These are phyloP conservation scores for Trichoderma sp. DNA, from an alignment of 2,329 filamentous ascomycete genomes.

Conservation along the genomic window DNA sequence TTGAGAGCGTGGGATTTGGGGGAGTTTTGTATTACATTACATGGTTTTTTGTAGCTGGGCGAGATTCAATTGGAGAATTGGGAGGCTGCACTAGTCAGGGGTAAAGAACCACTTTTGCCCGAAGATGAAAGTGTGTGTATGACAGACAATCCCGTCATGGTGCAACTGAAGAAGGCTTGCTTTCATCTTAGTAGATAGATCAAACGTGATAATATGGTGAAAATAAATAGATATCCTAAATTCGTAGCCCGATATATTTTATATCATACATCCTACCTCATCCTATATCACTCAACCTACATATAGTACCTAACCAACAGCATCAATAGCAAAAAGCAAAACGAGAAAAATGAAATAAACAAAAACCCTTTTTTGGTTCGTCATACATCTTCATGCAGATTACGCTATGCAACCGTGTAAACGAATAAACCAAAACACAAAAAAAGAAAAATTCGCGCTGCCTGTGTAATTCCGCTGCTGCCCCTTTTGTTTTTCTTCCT, in stretches of 20 bases:
- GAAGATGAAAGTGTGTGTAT: background rate
- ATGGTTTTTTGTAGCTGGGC: background rate
- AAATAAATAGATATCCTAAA: background rate
- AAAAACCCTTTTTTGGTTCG: background rate
- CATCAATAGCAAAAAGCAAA: background rate
- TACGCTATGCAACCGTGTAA: background rate
- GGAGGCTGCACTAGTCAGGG: background rate
- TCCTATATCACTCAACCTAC: background rate
- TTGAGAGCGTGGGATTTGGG: background rate
- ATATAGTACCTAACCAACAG: background rate
- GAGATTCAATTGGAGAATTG: background rate
- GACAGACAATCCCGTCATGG: background rate
- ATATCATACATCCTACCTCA: background rate
- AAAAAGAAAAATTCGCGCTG: background rate
- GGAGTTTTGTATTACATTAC: background rate
- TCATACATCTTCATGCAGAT: background rate
- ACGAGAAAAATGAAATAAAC: background rate
- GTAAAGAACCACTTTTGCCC: conserved; percentile 4
- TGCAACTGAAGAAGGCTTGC: background rate
- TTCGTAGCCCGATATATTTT: background rate
- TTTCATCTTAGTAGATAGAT: background rate
- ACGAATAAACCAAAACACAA: background rate
- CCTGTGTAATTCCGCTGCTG: background rate
- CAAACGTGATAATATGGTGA: background rate
- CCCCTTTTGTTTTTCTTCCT: background rate